These are phyloP conservation scores for Pestalotiopsis sp. DNA, from an alignment of 2,329 filamentous ascomycete species.

Conservation along the genomic window DNA sequence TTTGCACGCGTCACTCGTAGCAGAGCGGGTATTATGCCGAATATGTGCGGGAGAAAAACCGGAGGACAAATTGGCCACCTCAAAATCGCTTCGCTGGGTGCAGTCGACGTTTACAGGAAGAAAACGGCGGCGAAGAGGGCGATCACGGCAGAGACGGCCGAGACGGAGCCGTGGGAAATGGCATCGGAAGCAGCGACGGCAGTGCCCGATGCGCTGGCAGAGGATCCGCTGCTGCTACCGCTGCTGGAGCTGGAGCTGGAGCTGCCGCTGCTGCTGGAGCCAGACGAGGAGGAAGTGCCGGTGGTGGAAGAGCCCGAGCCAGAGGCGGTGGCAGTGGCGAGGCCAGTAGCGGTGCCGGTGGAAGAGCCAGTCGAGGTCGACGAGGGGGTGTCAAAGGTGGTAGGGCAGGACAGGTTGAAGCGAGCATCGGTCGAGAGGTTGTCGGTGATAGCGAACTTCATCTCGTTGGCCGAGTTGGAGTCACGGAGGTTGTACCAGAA, in stretches of 20 bases:
- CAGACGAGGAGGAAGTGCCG: slow-evolving; percentile 6
- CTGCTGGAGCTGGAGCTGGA: background rate
- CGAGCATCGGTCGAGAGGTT: slow-evolving; percentile 52
- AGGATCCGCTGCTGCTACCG: slow-evolving; percentile 12
- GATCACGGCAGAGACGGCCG: slow-evolving; percentile 8
- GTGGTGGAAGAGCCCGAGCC: slow-evolving; percentile 16
- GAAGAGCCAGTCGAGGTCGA: slow-evolving; percentile 24
- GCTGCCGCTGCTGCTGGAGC: background rate
- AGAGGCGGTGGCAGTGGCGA: slow-evolving; percentile 21
- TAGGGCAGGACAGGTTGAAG: slow-evolving; percentile 58
- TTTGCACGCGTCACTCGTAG: background rate
- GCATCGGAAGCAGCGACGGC: slow-evolving; percentile 12
- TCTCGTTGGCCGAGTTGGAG: slow-evolving; percentile 60
- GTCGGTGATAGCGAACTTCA: slow-evolving; percentile 60
- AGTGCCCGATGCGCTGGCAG: slow-evolving; percentile 16
- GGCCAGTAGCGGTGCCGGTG: slow-evolving; percentile 18
- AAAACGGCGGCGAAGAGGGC: slow-evolving; percentile 3
- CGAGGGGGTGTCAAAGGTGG: slow-evolving; percentile 38
- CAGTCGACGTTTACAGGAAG: background rate
- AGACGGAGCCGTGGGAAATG: slow-evolving; percentile 1
- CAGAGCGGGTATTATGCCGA: background rate
- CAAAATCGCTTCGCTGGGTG: background rate
- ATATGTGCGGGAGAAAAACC: slow-evolving; percentile 1
- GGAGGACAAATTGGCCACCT: background rate
- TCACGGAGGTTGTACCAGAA: slow-evolving; percentile 67